Base-by-base conservation (phyloP, 2,329 filamentous ascomycete species). In the Aspergillus clavatus region DNA sequence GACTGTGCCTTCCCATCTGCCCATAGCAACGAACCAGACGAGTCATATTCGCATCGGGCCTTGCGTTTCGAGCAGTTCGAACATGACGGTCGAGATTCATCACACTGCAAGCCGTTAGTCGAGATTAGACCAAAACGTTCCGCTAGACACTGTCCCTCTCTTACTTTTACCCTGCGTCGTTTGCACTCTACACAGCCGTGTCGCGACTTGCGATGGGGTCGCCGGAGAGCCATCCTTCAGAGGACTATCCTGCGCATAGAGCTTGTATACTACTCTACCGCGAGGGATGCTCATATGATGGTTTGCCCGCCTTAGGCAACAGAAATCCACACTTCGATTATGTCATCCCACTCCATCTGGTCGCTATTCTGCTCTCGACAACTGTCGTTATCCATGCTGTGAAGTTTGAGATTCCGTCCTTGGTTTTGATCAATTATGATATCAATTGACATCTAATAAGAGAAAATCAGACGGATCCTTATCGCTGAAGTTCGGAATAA, bases 161-260 rank as follows among this genome's bases (percentile, higher is more conserved):
- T 26, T 53, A 65, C 62, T 56, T 67, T 67, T 14, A 67, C 63
- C 47, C 63, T 57, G 38, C 63, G 48, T 33, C 58, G 54, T 49
- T 67, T 67, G 50, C 63, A 67, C 51, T 63, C 60, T 41, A 56
- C 27, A 45, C 63, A 66, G 37, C 63, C 63, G 40, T 63, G 61
- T 19, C 63, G 57, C 28, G 63, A 66, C 56, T 67, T 67, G 35
- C 60, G 59, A 53, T 66, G 63, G 33, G 63, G 55, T 58, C 61
- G 53, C 58, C 63, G 55, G 41, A 63, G 58, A 29, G 61, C 61
- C 63, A 66, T 65, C 31, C 18, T 18, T 35, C 18, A 3, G 16
- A 18, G 8, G 10, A n/a, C 10, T 5, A 35, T 11, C 18, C 31
- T 35, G n/a, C 18, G 31, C 31, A 35, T 35, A 12, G 18, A 10